A percentile compares a stretch with the other conserved stretches of the same genome.
phyloP scores from a whole-genome alignment of 2,329 filamentous ascomycete species.

The Verticillium tricorpus region DNA sequence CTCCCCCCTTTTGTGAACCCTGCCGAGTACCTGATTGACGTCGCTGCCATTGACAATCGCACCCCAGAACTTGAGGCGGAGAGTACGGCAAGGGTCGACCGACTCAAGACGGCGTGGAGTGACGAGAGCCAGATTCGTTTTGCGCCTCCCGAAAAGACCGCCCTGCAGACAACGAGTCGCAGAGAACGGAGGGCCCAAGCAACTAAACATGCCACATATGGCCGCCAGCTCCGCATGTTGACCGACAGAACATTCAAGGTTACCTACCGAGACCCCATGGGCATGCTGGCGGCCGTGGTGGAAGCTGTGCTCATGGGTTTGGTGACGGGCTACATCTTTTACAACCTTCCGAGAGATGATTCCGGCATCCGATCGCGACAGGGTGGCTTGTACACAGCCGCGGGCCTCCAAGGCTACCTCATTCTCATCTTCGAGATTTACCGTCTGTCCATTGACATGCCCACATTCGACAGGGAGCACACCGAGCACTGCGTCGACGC shows the following conservation, averaged over 20 bases:
- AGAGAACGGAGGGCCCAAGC: slow-evolving; percentile 8
- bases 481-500: slow-evolving; percentile 69
- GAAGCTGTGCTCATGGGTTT: slow-evolving; percentile 69
- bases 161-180: background rate
- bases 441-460: slow-evolving; percentile 69
- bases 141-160: slow-evolving; percentile 12
- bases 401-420: slow-evolving; percentile 70
- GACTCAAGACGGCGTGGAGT: slow-evolving; percentile 41
- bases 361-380: slow-evolving; percentile 70
- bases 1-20: slow-evolving; percentile 72
- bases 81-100: slow-evolving; percentile 55
- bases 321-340: slow-evolving; percentile 70
- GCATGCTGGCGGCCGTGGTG: slow-evolving; percentile 64
- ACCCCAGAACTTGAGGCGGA: slow-evolving; percentile 59
- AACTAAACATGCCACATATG: slow-evolving; percentile 48
- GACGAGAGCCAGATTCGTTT: slow-evolving; percentile 17
- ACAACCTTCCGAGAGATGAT: slow-evolving; percentile 58
- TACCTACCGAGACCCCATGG: slow-evolving; percentile 73
- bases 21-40: slow-evolving; percentile 70
- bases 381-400: slow-evolving; percentile 67
- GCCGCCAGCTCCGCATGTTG: slow-evolving; percentile 60
- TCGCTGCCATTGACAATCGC: slow-evolving; percentile 70
- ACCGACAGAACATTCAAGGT: slow-evolving; percentile 66
- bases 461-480: slow-evolving; percentile 70
- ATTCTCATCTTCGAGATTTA: slow-evolving; percentile 74